Percentiles rank a stretch among this genome's conserved stretches.
Conservation (phyloP, 495 filamentous ascomycete genomes). For the Tetracladium marchalianum region DNA sequence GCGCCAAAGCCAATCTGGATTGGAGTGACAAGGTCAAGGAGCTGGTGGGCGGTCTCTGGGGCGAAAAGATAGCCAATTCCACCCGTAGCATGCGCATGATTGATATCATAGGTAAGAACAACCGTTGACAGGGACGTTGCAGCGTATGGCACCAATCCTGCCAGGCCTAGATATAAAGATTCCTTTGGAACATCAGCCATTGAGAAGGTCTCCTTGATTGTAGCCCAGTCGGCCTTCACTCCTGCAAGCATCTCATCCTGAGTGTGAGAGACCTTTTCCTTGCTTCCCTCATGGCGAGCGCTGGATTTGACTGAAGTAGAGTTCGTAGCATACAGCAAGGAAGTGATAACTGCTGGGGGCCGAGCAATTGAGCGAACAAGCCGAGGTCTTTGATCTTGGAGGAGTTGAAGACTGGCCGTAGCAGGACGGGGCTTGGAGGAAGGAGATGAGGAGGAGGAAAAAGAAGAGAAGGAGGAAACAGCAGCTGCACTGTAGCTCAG, state of each 20-base stretch:
- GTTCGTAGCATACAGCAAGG: constrained; percentile 20
- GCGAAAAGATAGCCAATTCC: constrained; percentile 47
- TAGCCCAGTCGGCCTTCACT: constrained; percentile 61
- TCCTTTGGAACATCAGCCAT: constrained; percentile 69
- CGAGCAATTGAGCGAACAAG: constrained; percentile 2
- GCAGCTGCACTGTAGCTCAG: constrained; percentile 15
- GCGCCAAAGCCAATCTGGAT: constrained; percentile 91
- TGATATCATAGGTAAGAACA: constrained; percentile 73
- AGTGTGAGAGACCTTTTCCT: constrained; percentile 9
- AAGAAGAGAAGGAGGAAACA: background rate
- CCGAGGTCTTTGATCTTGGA: constrained; percentile 7
- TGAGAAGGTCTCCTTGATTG: constrained; percentile 80
- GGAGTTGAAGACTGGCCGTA: constrained; percentile 3
- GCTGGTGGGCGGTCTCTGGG: constrained; percentile 58
- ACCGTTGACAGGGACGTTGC: constrained; percentile 83
- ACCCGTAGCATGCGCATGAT: constrained; percentile 42
- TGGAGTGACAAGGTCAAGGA: constrained; percentile 77
- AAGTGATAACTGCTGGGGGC: constrained; percentile 12
- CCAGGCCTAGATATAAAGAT: constrained; percentile 71
- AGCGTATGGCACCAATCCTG: constrained; percentile 84
- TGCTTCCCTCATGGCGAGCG: constrained; percentile 36
- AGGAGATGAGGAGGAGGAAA: constrained; percentile 2
- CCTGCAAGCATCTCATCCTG: constrained; percentile 52
- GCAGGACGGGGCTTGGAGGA: constrained; percentile 9
- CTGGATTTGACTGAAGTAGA: constrained; percentile 45